Base-by-base conservation (phyloP, 345 rosid genomes). In the Anacardium occidentale region DNA sequence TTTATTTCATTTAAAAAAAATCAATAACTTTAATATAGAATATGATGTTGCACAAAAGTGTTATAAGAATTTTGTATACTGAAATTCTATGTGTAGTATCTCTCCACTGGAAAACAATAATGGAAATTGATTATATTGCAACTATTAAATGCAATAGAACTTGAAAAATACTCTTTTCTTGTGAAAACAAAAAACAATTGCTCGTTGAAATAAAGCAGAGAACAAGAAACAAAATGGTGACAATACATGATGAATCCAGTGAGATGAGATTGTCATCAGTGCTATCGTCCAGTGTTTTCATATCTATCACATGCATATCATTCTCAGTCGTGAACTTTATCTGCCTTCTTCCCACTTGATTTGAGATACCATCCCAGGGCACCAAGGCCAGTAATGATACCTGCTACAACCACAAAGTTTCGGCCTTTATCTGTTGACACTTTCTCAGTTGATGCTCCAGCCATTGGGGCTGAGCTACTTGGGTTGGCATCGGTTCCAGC, bases 281-380 rank as follows among this genome's bases (percentile, higher is more conserved):
- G 56, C 18, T 21, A 61, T 70, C 61, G 4, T 68, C 21, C 42
- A 17, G 44, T 24, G 37, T 44, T n/a, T 17, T 45, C 34, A 7
- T 42, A 59, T 51, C 68, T 5, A 44, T 52, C 40, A 44, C 58
- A 5, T 45, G 57, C 61, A 48, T 13, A 26, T 17, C 32, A 47
- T 60, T 15, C 73, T 86, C 83, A 92, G 67, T 91, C 97, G 66
- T 80, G 82, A 54, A 74, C 86, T 75, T 91, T 81, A 68, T 79
- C 89, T 44, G 84, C 64, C 74, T 93, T 92, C 94, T 93, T 90
- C 47, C 79, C 77, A 21, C 87, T 81, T 32, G 90, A 86, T 71
- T 83, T 86, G 72, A 95, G 75, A 79, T 93, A 95, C 99, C 98
- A 93, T 64, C 99, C 99, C 32, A 91, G 60, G 25, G 96, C 90